Percentiles rank a stretch among this genome's conserved stretches.
phyloP scores from a whole-genome alignment of 2,329 filamentous ascomycete species.

The Didymella pomorum region DNA sequence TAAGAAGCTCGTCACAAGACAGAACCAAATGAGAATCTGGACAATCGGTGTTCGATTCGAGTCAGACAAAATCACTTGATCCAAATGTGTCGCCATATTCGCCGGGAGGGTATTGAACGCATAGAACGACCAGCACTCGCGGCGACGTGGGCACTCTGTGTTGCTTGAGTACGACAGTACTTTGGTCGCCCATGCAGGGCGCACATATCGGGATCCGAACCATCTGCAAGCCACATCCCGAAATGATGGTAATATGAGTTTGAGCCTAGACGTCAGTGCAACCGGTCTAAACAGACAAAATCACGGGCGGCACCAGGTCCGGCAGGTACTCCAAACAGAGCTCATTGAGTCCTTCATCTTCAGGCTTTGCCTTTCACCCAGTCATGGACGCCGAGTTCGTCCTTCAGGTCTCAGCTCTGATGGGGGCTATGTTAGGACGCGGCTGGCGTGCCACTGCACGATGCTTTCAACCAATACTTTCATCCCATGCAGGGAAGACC shows the following conservation, averaged over 20 bases:
- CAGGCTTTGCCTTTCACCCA: background rate
- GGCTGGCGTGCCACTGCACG: background rate
- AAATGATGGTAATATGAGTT: background rate
- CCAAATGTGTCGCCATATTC: slow-evolving; percentile 14
- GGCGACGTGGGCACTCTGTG: slow-evolving; percentile 13
- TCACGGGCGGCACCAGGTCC: background rate
- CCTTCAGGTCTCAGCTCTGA: background rate
- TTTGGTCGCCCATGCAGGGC: background rate
- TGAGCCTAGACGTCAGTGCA: slow-evolving; percentile 7
- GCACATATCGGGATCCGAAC: background rate
- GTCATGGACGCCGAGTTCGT: background rate
- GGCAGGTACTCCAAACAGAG: background rate
- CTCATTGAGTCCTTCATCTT: background rate
- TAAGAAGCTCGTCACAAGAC: slow-evolving; percentile 27
- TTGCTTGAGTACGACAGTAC: slow-evolving; percentile 6
- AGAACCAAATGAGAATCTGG: slow-evolving; percentile 38
- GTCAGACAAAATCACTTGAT: slow-evolving; percentile 29
- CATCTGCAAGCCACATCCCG: background rate
- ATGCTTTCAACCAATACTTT: background rate
- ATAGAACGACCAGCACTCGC: slow-evolving; percentile 5
- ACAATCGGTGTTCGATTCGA: slow-evolving; percentile 34
- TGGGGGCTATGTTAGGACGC: background rate
- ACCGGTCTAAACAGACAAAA: background rate
- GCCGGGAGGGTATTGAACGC: slow-evolving; percentile 5
- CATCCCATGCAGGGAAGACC: background rate